These are phyloP conservation scores for Conidiobolus incongruus DNA, from an alignment of 371 early-diverging fungal genomes.

Conservation along the genomic window DNA sequence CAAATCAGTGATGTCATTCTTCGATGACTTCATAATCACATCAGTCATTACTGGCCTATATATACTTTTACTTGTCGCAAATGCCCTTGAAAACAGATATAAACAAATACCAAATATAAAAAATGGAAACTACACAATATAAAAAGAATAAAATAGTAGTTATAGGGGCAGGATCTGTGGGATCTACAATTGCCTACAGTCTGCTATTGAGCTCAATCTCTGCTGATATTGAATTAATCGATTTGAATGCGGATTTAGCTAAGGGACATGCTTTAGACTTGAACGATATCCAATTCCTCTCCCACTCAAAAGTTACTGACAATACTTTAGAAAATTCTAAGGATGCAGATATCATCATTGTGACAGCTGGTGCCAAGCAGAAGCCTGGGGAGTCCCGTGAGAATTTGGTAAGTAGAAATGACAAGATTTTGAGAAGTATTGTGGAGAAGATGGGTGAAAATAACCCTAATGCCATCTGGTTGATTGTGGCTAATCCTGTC, in stretches of 20 bases:
- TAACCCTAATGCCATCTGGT: slow-evolving; percentile 35
- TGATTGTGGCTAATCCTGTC: slow-evolving; percentile 65
- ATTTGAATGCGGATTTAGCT: slow-evolving; percentile 30
- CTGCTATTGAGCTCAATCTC: slow-evolving; percentile 38
- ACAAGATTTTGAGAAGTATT: slow-evolving; percentile 39
- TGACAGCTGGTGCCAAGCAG: slow-evolving; percentile 80
- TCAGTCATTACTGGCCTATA: too few relatives aligned
- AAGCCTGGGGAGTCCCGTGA: slow-evolving; percentile 49
- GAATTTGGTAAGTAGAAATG: slow-evolving; percentile 55
- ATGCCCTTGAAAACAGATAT: too few relatives aligned
- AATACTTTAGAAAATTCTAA: slow-evolving; percentile 47
- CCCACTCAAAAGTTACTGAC: slow-evolving; percentile 28
- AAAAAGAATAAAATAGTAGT: slow-evolving; percentile 18
- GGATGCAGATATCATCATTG: slow-evolving; percentile 58
- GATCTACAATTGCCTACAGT: slow-evolving; percentile 52
- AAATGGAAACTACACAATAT: not conserved
- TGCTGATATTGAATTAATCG: slow-evolving; percentile 47
- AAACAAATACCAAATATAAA: too few relatives aligned
- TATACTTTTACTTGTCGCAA: too few relatives aligned
- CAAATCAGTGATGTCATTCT: too few relatives aligned
- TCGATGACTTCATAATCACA: too few relatives aligned
- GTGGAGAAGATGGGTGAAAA: slow-evolving; percentile 51
- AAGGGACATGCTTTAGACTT: slow-evolving; percentile 58
- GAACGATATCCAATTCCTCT: slow-evolving; percentile 44
- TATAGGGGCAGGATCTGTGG: slow-evolving; percentile 65